A percentile compares a stretch with the other conserved stretches of the same genome.
Conservation (phyloP, 305 asterid species). For the Solanum hybrid region DNA sequence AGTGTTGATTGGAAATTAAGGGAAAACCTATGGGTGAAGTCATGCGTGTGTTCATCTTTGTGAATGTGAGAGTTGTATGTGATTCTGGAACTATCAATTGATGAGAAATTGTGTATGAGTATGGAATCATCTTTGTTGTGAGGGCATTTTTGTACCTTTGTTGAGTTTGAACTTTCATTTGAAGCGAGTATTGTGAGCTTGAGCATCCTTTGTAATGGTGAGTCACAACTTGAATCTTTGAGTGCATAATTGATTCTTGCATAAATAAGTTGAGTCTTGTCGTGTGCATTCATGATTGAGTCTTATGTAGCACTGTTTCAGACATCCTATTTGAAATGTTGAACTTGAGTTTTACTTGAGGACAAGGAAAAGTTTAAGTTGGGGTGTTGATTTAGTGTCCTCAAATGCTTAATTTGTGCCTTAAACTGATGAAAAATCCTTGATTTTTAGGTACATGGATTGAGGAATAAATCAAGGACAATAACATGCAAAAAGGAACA, state of each 20-base stretch:
- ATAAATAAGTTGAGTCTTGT: not conserved
- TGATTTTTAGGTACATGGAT: not conserved
- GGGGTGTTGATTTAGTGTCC: not conserved
- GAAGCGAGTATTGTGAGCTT: not conserved
- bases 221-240: no score
- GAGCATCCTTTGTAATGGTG: not conserved
- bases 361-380: not conserved
- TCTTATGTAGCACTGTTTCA: not conserved
- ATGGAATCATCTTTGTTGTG: not conserved
- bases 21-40: not conserved
- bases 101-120: not conserved
- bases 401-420: not conserved
- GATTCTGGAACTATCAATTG: not conserved
- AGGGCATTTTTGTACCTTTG: not conserved
- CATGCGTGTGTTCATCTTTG: not conserved
- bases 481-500: not conserved
- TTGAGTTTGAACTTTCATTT: not conserved
- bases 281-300: not conserved
- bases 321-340: no score
- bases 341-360: not conserved
- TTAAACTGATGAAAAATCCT: not conserved
- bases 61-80: not conserved
- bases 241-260: not conserved
- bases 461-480: not conserved
- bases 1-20: not conserved